These are phyloP conservation scores for Petasospora fabianii DNA, from an alignment of 1,139 yeast genomes.

Conservation along the genomic window DNA sequence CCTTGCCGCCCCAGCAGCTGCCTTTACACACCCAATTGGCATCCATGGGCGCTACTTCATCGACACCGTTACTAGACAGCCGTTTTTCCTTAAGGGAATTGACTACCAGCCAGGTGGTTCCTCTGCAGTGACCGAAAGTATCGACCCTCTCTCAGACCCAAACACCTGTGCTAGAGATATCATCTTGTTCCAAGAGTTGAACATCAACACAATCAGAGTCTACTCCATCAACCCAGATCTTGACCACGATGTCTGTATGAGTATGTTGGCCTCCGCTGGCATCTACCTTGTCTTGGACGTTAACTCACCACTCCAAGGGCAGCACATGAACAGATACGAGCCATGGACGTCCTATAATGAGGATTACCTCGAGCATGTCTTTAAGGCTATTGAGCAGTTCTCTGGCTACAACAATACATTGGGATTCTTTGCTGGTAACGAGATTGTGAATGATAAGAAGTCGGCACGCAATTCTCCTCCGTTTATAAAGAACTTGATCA, in stretches of 20 bases:
- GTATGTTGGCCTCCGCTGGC: constrained; percentile 85
- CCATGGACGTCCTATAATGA: constrained; percentile 82
- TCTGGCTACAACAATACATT: constrained; percentile 81
- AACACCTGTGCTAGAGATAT: constrained; percentile 71
- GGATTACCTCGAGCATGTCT: constrained; percentile 69
- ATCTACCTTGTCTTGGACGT: constrained; percentile 88
- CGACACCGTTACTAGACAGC: constrained; percentile 71
- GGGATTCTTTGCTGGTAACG: constrained; percentile 95
- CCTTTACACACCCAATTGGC: constrained; percentile 53
- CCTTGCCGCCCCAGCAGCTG: constrained; percentile 13
- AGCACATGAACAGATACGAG: constrained; percentile 80
- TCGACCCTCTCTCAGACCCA: constrained; percentile 75
- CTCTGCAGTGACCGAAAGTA: constrained; percentile 48
- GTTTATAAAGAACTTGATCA: constrained; percentile 71
- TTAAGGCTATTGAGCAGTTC: constrained; percentile 78
- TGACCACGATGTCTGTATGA: constrained; percentile 89
- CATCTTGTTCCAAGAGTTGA: constrained; percentile 66
- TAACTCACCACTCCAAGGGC: constrained; percentile 75
- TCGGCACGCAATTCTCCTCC: constrained; percentile 70
- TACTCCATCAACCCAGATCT: constrained; percentile 82
- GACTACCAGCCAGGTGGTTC: constrained; percentile 93
- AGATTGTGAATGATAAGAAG: constrained; percentile 72
- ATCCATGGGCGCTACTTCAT: constrained; percentile 68
- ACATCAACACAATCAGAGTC: constrained; percentile 79
- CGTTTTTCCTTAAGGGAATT: constrained; percentile 75